phyloP scores from a whole-genome alignment of 495 filamentous ascomycete species.

The Aspergillus coremiiformis region DNA sequence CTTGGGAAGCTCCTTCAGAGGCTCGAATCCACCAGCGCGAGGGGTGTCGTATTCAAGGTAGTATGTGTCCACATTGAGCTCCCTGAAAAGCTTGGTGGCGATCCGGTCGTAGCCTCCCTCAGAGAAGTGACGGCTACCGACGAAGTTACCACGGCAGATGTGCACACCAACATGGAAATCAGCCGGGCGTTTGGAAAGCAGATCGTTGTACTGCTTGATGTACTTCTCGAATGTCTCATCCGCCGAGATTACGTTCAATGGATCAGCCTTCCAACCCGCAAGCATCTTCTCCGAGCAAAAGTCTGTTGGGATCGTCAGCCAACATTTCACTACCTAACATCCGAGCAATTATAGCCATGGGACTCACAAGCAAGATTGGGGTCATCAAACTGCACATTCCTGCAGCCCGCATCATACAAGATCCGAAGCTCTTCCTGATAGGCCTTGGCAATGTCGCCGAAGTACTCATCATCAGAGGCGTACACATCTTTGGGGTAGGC shows the following conservation, averaged over 20 bases:
- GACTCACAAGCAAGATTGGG: constrained; percentile 65
- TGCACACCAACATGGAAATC: constrained; percentile 73
- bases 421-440: constrained; percentile 60
- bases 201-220: constrained; percentile 70
- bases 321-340: background rate
- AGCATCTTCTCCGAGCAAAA: constrained; percentile 76
- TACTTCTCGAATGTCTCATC: constrained; percentile 67
- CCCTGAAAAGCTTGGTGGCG: constrained; percentile 68
- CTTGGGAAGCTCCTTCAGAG: constrained; percentile 61
- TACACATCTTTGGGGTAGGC: constrained; percentile 63
- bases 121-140: constrained; percentile 68
- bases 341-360: background rate
- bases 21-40: constrained; percentile 71
- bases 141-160: constrained; percentile 76
- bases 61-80: constrained; percentile 69
- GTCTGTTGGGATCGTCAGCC: constrained; percentile 33
- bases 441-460: constrained; percentile 65
- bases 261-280: constrained; percentile 54
- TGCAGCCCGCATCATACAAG: constrained; percentile 59
- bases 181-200: constrained; percentile 52
- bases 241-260: constrained; percentile 46
- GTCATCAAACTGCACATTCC: constrained; percentile 71
- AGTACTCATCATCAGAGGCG: constrained; percentile 60
- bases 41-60: constrained; percentile 80
- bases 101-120: constrained; percentile 77